These are phyloP conservation scores for Dalbergia oliveri DNA, from an alignment of 306 rosid species.

Conservation along the genomic window DNA sequence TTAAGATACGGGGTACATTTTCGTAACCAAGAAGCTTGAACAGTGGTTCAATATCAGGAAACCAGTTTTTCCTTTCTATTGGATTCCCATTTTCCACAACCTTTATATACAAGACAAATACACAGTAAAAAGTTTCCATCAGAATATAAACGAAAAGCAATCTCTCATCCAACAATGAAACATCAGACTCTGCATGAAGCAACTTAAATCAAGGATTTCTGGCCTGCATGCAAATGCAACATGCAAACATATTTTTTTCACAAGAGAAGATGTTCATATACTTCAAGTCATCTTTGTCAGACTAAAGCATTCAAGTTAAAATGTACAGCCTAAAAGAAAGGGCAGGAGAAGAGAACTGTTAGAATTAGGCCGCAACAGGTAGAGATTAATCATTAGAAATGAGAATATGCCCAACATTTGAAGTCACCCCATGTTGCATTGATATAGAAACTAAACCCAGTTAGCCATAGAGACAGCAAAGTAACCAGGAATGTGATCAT, in stretches of 20 bases:
- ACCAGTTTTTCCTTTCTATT: slow-evolving; percentile 89
- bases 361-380: slow-evolving; percentile 15
- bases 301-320: slow-evolving; percentile 1
- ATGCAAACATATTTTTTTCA: not conserved
- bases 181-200: slow-evolving; percentile 3
- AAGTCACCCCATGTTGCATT: not conserved
- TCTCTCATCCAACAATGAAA: slow-evolving; percentile 9
- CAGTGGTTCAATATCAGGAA: slow-evolving; percentile 92
- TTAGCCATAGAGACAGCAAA: not conserved
- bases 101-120: slow-evolving; percentile 57
- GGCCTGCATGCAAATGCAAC: slow-evolving; percentile 24
- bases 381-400: slow-evolving; percentile 1
- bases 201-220: slow-evolving; percentile 8
- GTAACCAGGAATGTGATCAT: slow-evolving; percentile 17
- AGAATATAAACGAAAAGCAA: slow-evolving; percentile 14
- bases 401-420: not conserved
- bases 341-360: slow-evolving; percentile 6
- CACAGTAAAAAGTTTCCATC: slow-evolving; percentile 37
- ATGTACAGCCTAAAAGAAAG: not conserved
- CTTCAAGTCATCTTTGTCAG: not conserved
- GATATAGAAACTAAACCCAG: not conserved
- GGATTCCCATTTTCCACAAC: slow-evolving; percentile 92
- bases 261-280: not conserved
- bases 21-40: slow-evolving; percentile 98
- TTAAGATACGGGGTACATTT: slow-evolving; percentile 97